These are phyloP conservation scores for Aureobasidium sp. DNA, from an alignment of 2,329 filamentous ascomycete species.

Conservation along the genomic window DNA sequence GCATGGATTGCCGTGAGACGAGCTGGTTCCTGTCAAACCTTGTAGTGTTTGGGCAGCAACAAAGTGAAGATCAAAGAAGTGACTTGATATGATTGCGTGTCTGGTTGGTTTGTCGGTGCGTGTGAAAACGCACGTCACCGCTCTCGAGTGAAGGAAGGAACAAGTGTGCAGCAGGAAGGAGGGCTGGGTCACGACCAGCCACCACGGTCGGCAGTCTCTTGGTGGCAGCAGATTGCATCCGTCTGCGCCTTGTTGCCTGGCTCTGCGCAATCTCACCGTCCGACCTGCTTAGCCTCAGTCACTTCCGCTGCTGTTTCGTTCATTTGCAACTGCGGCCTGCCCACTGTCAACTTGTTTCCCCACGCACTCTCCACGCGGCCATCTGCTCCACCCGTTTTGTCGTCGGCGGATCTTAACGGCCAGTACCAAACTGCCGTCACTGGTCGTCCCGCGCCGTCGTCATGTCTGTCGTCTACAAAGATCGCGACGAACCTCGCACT, in stretches of 20 bases:
- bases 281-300: neutral
- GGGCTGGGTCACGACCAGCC: conserved; percentile 10
- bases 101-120: neutral
- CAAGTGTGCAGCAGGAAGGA: neutral
- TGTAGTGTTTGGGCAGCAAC: conserved; percentile 11
- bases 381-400: neutral
- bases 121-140: conserved; percentile 5
- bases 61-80: neutral
- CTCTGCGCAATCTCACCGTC: conserved; percentile 5
- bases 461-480: conserved; percentile 42
- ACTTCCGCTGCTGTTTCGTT: neutral
- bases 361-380: conserved; percentile 7
- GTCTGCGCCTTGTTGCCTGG: conserved; percentile 12
- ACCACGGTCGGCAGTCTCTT: neutral
- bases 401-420: conserved; percentile 9
- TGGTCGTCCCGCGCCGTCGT: conserved; percentile 7
- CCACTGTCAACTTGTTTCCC: neutral
- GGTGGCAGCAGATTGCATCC: neutral
- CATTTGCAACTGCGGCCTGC: neutral
- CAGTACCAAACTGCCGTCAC: conserved; percentile 11
- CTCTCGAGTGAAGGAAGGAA: neutral
- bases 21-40: conserved; percentile 4
- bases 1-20: neutral
- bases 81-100: neutral
- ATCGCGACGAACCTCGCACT: conserved; percentile 34